These are phyloP conservation scores for Diaporthe australafricana DNA, from an alignment of 2,329 filamentous ascomycete genomes.

Conservation along the genomic window DNA sequence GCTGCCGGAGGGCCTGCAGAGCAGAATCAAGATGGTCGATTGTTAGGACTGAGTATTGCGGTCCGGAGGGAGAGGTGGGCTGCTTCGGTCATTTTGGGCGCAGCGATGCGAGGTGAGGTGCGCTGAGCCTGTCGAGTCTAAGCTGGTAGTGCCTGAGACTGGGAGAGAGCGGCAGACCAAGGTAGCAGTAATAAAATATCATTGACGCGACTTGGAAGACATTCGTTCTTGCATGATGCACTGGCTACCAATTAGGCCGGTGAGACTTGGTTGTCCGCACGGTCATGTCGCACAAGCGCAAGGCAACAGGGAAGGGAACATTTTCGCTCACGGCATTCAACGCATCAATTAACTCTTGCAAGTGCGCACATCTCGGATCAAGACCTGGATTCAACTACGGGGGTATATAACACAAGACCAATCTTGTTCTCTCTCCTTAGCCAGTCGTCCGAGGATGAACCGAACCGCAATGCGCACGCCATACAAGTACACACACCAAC, in stretches of 20 bases:
- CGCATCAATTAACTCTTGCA: not conserved
- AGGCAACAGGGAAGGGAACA: not conserved
- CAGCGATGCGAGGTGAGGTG: not conserved
- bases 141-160: not conserved
- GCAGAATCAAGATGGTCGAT: conserved; percentile 76
- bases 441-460: not conserved
- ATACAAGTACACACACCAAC: not conserved
- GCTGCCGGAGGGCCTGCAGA: conserved; percentile 74
- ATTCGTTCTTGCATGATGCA: not conserved
- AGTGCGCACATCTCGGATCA: not conserved
- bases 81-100: not conserved
- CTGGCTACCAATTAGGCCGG: not conserved
- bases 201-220: not conserved
- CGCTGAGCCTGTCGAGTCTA: not conserved
- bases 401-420: conserved; percentile 12
- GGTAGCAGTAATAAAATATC: not conserved
- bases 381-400: conserved; percentile 1
- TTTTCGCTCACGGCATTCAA: not conserved
- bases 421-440: not conserved
- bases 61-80: not conserved
- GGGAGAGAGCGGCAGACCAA: not conserved
- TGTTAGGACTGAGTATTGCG: conserved; percentile 57
- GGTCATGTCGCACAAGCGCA: not conserved
- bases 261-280: not conserved
- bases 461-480: not conserved